Evolutionary conservation across 2,329 filamentous ascomycete genomes (phyloP).

Genomic region (Colletotrichum orchidophilum): DNA sequence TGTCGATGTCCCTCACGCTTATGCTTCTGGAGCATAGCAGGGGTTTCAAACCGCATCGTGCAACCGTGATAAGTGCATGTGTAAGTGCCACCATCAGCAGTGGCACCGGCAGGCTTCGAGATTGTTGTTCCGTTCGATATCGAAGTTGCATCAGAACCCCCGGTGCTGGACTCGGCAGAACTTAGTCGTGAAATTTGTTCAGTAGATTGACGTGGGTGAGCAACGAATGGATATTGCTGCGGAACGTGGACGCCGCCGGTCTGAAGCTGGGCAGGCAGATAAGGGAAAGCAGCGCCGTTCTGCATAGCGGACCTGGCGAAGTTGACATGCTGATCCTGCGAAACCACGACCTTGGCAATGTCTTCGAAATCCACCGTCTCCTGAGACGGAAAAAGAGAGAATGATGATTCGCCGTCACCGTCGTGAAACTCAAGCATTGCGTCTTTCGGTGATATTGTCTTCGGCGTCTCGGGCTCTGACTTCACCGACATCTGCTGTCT

Average conservation of each 20-base stretch:
- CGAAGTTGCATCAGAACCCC: slow-evolving; percentile 28
- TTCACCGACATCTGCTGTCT: slow-evolving; percentile 52
- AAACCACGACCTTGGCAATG: slow-evolving; percentile 40
- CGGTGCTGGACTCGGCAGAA: slow-evolving; percentile 52
- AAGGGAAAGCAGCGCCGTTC: slow-evolving; percentile 33
- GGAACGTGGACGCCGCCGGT: slow-evolving; percentile 51
- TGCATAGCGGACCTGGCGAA: not conserved
- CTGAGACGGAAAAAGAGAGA: slow-evolving; percentile 77
- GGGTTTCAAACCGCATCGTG: slow-evolving; percentile 86
- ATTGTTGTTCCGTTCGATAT: slow-evolving; percentile 44
- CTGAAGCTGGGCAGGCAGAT: slow-evolving; percentile 47
- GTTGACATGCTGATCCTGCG: not conserved
- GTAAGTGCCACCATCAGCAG: slow-evolving; percentile 87
- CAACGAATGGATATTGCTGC: slow-evolving; percentile 62
- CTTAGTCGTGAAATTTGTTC: slow-evolving; percentile 51
- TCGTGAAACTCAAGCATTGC: slow-evolving; percentile 88
- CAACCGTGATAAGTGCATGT: slow-evolving; percentile 97
- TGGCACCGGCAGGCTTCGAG: slow-evolving; percentile 67
- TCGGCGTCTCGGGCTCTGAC: slow-evolving; percentile 63
- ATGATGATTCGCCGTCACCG: slow-evolving; percentile 72
- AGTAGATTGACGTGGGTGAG: slow-evolving; percentile 45
- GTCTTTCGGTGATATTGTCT: slow-evolving; percentile 95
- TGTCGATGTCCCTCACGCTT: slow-evolving; percentile 93
- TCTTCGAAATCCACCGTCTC: slow-evolving; percentile 56
- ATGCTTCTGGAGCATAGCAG: slow-evolving; percentile 89